Evolutionary conservation across 192 early-diverging fungal species (phyloP).

Genomic region (Coemansia sp.): DNA sequence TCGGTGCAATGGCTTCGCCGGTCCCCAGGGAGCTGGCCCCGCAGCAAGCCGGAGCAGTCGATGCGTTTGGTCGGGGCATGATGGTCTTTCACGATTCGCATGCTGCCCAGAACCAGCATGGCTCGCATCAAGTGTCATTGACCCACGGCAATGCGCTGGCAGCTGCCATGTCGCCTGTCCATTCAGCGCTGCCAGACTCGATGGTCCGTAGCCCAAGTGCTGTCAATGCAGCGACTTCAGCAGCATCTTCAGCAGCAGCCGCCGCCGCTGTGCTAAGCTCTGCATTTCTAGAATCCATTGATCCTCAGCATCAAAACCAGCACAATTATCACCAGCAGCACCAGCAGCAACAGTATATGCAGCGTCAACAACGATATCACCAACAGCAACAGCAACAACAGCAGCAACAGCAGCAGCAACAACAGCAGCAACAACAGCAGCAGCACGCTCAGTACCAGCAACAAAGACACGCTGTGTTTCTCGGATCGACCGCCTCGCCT

Average conservation of each 20-base stretch:
- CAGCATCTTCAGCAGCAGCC: not conserved
- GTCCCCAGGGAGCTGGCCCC: no score
- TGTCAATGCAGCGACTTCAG: not conserved
- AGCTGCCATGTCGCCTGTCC: no score
- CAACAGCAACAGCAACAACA: slow-evolving; percentile 9
- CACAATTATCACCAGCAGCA: not conserved
- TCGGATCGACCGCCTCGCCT: slow-evolving; percentile 21
- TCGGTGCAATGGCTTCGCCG: no score
- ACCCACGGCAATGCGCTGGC: no score
- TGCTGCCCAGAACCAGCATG: no score
- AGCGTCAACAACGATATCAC: no score
- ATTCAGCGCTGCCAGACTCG: no score
- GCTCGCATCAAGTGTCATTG: no score
- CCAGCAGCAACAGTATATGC: slow-evolving; percentile 2
- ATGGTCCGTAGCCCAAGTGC: no score
- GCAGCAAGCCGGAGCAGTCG: no score
- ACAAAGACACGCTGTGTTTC: slow-evolving; percentile 15
- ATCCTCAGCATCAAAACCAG: slow-evolving; percentile 10
- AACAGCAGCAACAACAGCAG: slow-evolving; percentile 1
- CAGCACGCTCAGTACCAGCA: not conserved
- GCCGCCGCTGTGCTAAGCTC: slow-evolving; percentile 13
- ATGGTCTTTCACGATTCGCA: no score
- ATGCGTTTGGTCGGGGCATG: no score
- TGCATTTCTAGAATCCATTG: slow-evolving; percentile 21
- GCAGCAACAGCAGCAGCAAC: slow-evolving; percentile 10